phyloP scores from a whole-genome alignment of 2,329 filamentous ascomycete genomes.

The Sporothrix globosa region DNA sequence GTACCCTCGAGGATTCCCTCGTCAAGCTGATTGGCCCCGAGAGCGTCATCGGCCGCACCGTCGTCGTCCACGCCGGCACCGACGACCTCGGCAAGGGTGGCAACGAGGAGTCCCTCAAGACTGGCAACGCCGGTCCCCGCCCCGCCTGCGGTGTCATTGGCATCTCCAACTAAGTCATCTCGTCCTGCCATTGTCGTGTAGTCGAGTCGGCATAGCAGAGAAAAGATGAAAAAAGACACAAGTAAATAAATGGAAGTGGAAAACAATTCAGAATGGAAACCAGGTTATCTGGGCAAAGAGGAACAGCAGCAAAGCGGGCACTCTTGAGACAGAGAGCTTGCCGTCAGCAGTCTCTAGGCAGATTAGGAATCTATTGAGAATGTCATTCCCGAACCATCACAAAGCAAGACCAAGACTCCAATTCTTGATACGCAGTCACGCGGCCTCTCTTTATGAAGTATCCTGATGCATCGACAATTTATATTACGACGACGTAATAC shows the following conservation, averaged over 20 bases:
- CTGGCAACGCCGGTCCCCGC: slow-evolving; percentile 89
- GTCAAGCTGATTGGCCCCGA: slow-evolving; percentile 96
- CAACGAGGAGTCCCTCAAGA: slow-evolving; percentile 96
- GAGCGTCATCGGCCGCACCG: slow-evolving; percentile 92
- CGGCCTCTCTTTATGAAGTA: too few species aligned
- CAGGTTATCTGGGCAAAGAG: neutral
- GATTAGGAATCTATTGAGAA: slow-evolving; percentile 4
- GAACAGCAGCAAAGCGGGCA: too few species aligned
- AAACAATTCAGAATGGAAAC: slow-evolving; percentile 14
- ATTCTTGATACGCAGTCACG: too few species aligned
- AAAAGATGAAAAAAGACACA: neutral
- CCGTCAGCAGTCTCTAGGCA: neutral
- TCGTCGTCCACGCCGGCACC: slow-evolving; percentile 92
- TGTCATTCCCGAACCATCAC: neutral
- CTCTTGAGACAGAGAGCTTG: neutral
- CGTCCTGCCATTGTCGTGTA: neutral
- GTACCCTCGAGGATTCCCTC: slow-evolving; percentile 75
- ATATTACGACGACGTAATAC: too few species aligned
- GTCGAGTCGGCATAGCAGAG: neutral
- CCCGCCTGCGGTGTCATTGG: slow-evolving; percentile 97
- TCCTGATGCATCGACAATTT: too few species aligned
- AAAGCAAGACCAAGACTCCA: neutral
- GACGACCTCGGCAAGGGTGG: slow-evolving; percentile 94
- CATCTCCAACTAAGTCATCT: slow-evolving; percentile 67
- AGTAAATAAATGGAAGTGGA: neutral